Base-by-base conservation (phyloP, 306 rosid species). In the Prunus mume region DNA sequence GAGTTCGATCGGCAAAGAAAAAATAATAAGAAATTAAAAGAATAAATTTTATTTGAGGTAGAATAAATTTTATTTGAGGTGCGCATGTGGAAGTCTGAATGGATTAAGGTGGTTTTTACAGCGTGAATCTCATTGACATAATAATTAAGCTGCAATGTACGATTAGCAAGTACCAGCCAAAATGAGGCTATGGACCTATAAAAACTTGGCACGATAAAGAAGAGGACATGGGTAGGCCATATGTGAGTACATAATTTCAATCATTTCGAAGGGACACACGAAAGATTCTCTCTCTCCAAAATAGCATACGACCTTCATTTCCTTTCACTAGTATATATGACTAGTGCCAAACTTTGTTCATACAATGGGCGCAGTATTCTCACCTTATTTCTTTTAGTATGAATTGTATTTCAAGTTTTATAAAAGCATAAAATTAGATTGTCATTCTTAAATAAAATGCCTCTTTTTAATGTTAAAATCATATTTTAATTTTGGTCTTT, bases 151-250 rank as follows among this genome's bases (percentile, higher is more conserved):
- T 55, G 73, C 18, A 34, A 52, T 76, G 56, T 66, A 34, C 67
- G 13, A 57, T 32, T 7, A 43, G 9, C 22, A 66, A 56, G 60
- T 18, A 24, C 32, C 14, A 41, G 68, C 49, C 18, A 78, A 69
- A 17, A 5, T 50, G 51, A 9, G 27, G 18, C 32, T 8, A 8
- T 24, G 19, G 18, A 38, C 64, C 64, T 30, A 62, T 60, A 5
- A 62, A 17, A 65, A 62, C 32, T 62, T 3, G 71, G 38, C 71
- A 70, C 76, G 76, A 60, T 22, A 12, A 78, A 70, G 14, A 3
- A 2, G 11, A 50, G 45, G 43, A 43, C 56, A 57, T 9, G 68
- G 9, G 68, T 24, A 41, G 66, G 75, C n/a, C 34, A 34, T 12
- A 54, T 1, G 19, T 30, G 74, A 28, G 12, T 30, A 34, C 74